A percentile compares a stretch with the other conserved stretches of the same genome.
Conservation (phyloP, 2,329 filamentous ascomycete genomes). For the Dissoconium aciculare region DNA sequence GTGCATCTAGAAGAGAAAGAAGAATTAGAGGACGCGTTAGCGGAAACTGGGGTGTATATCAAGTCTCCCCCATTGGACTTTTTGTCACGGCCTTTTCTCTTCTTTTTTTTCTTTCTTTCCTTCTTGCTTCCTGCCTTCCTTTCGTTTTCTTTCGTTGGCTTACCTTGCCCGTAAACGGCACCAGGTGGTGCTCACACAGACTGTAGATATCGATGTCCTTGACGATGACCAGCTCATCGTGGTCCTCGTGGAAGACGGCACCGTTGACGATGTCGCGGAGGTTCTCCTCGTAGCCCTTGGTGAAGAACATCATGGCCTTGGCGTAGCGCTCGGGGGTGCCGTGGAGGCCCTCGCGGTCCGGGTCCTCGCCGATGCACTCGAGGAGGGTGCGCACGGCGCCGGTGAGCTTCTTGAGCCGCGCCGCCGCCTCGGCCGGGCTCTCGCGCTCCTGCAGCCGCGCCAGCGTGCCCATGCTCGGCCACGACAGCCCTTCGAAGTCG, state of each 20-base stretch:
- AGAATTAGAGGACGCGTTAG: slow-evolving; percentile 7
- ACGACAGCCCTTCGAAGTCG: slow-evolving; percentile 42
- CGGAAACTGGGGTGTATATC: background rate
- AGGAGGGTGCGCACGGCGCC: slow-evolving; percentile 49
- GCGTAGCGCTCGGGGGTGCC: slow-evolving; percentile 73
- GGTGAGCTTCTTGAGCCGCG: slow-evolving; percentile 44
- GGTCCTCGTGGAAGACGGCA: slow-evolving; percentile 89
- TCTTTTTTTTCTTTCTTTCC: too few species aligned
- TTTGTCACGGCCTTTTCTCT: too few species aligned
- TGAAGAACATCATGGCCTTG: slow-evolving; percentile 90
- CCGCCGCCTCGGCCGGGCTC: slow-evolving; percentile 42
- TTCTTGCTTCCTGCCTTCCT: too few species aligned
- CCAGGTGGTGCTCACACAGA: slow-evolving; percentile 91
- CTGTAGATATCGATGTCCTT: slow-evolving; percentile 95
- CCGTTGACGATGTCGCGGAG: slow-evolving; percentile 80
- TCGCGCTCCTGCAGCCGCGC: slow-evolving; percentile 20
- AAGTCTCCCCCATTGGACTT: too few species aligned
- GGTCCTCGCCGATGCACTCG: slow-evolving; percentile 52
- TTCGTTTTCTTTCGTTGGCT: too few species aligned
- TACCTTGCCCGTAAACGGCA: slow-evolving; percentile 90
- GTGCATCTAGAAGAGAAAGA: slow-evolving; percentile 91
- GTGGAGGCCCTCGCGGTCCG: slow-evolving; percentile 47
- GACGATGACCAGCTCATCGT: slow-evolving; percentile 94
- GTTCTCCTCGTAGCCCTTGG: slow-evolving; percentile 93
- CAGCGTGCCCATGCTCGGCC: slow-evolving; percentile 32